A percentile compares a stretch with the other conserved stretches of the same genome.
Evolutionary conservation across 768 basidiomycete species (phyloP).

Genomic region (Trametes elegans): DNA sequence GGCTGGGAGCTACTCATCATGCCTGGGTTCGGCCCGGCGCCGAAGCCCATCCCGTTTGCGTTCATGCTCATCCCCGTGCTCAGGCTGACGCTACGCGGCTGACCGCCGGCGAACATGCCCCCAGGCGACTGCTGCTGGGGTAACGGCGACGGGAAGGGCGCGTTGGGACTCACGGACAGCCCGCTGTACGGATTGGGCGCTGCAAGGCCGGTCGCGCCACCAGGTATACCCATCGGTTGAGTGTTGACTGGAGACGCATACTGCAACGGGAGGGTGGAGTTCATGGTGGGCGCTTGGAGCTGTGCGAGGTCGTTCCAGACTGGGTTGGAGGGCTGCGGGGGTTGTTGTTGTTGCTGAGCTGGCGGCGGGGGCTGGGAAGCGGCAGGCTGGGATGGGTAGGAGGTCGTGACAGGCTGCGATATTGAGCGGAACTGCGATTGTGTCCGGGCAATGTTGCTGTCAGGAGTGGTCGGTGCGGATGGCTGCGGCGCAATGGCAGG

Average conservation of each 20-base stretch:
- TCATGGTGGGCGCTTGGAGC: constrained; percentile 21
- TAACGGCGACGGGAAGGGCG: constrained; percentile 24
- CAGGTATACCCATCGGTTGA: constrained; percentile 17
- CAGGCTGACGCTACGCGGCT: constrained; percentile 24
- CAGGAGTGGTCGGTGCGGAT: background rate
- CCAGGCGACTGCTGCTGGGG: constrained; percentile 10
- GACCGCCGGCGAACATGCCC: constrained; percentile 16
- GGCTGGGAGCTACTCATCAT: constrained; percentile 15
- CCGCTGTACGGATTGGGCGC: constrained; percentile 20
- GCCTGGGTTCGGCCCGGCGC: background rate
- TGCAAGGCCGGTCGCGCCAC: constrained; percentile 1
- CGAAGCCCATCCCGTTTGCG: background rate
- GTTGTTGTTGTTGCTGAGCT: constrained; percentile 9
- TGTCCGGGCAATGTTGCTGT: background rate
- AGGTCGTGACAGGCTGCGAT: constrained; percentile 38
- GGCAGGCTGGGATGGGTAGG: background rate
- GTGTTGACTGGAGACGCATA: constrained; percentile 16
- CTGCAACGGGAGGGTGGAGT: constrained; percentile 28
- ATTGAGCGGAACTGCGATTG: constrained; percentile 28
- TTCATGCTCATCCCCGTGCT: constrained; percentile 19
- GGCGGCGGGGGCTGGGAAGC: constrained; percentile 10
- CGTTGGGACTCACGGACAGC: constrained; percentile 22
- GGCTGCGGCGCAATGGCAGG: constrained; percentile 1
- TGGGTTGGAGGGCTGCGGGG: constrained; percentile 6
- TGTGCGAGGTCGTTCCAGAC: constrained; percentile 28